Percentiles rank a stretch among this genome's conserved stretches.
phyloP scores from a whole-genome alignment of 2,329 filamentous ascomycete species.

The Drechslerella coelobrocha region DNA sequence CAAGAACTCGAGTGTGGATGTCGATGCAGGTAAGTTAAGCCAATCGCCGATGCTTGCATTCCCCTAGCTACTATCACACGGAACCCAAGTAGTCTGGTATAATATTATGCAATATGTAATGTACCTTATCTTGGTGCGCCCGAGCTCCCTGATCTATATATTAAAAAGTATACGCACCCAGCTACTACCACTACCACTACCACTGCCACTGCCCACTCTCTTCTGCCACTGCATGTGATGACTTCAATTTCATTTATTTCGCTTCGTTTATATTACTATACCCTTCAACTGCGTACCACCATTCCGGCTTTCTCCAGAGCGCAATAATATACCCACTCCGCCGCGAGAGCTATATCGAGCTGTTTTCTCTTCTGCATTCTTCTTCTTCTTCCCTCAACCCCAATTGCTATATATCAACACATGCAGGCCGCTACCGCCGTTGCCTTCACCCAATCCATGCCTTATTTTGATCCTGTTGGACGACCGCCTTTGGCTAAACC shows the following conservation, averaged over 20 bases:
- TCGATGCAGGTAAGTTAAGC: slow-evolving; percentile 50
- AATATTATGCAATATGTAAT: slow-evolving; percentile 47
- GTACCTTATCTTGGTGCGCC: slow-evolving; percentile 39
- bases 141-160: slow-evolving; percentile 35
- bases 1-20: slow-evolving; percentile 48
- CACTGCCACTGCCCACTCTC: too few species aligned
- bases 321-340: not conserved
- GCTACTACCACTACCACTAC: too few species aligned
- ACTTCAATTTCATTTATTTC: slow-evolving; percentile 16
- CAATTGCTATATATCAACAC: slow-evolving; percentile 26
- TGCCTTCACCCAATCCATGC: slow-evolving; percentile 20
- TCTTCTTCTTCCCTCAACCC: too few species aligned
- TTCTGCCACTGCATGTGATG: slow-evolving; percentile 34
- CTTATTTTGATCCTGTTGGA: slow-evolving; percentile 40
- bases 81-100: not conserved
- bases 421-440: slow-evolving; percentile 34
- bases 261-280: slow-evolving; percentile 5
- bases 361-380: slow-evolving; percentile 23
- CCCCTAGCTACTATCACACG: slow-evolving; percentile 24
- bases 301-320: not conserved
- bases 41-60: slow-evolving; percentile 40
- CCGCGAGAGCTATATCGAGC: slow-evolving; percentile 40
- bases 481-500: slow-evolving; percentile 30
- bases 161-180: slow-evolving; percentile 33
- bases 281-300: not conserved